Base-by-base conservation (phyloP, 208 protist genomes). In the Trypanosomatidae sp. region DNA sequence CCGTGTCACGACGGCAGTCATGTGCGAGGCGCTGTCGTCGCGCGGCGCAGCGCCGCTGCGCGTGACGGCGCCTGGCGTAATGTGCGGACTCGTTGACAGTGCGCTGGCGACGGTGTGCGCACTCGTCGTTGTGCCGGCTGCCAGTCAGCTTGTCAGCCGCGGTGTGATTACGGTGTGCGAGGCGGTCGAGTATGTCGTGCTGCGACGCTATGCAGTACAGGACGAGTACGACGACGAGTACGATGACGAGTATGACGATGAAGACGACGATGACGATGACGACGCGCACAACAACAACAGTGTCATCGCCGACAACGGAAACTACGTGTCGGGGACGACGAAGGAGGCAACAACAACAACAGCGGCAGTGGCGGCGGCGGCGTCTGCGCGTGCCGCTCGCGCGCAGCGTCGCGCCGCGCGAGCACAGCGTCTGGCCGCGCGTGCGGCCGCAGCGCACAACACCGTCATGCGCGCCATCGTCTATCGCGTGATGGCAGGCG, bases 381-480 rank as follows among this genome's bases (percentile, higher is more conserved):
- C n/a, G n/a, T n/a, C n/a, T n/a, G n/a, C n/a, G n/a, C n/a, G 25
- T 19, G 33, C 10, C 43, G 39, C 2, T 33, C 48, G 53, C 22
- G 33, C 20, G 8, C n/a, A 54, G 26, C 38, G 38, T 2, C 44
- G 53, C 1, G 33, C 46, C 43, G 49, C 44, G 15, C 56, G 52
- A 6, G 55, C 39, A 19, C 49, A 47, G 25, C 66, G 65, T 7
- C 56, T 54, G 39, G 41, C 57, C 8, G 51, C 43, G 19, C 47
- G 50, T 1, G 61, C 55, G 18, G 46, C 56, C 7, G 65, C 52
- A 33, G 65, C 53, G 51, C 51, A 57, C 6, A 27, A 43, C 18
- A 48, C 53, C 33, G 62, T 89, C n/a, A 40, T 86, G 23, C 77
- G 83, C 6, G 71, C 73, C 20, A 88, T 92, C 38, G 49, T 75